Percentiles rank a stretch among this genome's conserved stretches.
phyloP scores from a whole-genome alignment of 225 moss, liverwort and hornwort genomes.

The Antitrichia curtipendula region DNA sequence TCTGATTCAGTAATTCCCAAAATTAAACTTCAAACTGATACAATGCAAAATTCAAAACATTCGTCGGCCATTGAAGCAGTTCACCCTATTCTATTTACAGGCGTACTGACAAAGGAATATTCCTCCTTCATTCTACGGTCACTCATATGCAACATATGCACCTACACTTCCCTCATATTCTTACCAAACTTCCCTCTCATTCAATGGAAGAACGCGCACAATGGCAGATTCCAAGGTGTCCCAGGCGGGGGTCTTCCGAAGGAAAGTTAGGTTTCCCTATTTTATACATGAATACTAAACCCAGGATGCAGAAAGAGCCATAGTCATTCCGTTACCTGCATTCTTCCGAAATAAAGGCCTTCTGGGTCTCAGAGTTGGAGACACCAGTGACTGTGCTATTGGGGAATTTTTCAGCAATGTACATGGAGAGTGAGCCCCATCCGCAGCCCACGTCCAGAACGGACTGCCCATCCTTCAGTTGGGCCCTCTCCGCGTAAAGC shows the following conservation, averaged over 20 bases:
- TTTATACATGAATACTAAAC: background rate
- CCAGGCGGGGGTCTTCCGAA: background rate
- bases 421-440: conserved; percentile 91
- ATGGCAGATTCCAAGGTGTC: background rate
- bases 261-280: background rate
- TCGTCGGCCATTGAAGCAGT: background rate
- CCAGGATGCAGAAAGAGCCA: background rate
- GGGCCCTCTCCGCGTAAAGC: conserved; percentile 64
- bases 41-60: background rate
- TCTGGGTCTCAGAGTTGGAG: conserved; percentile 83
- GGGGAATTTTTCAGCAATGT: conserved; percentile 64
- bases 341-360: conserved; percentile 59
- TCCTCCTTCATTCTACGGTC: background rate
- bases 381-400: conserved; percentile 61
- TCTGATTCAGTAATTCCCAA: background rate
- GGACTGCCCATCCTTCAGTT: conserved; percentile 68
- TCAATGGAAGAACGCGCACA: background rate
- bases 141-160: background rate
- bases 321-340: conserved; percentile 11
- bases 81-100: background rate
- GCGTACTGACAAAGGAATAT: background rate
- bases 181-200: background rate
- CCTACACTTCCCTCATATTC: background rate
- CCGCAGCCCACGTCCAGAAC: conserved; percentile 93
- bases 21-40: background rate